Conservation (phyloP, 257 asterid genomes). For the Jacaranda copaia region DNA sequence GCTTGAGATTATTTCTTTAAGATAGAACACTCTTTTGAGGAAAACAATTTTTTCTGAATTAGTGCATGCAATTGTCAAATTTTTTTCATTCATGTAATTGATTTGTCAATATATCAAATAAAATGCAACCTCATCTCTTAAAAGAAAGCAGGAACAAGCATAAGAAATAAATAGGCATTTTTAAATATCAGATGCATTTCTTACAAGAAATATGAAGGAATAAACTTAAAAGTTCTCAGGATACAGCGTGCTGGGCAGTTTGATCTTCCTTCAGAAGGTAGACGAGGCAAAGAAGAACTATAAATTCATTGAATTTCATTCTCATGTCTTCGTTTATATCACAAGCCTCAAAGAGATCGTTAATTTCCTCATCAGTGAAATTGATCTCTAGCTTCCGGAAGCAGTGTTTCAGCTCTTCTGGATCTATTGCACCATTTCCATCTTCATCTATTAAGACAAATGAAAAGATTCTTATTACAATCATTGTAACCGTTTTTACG, state of each 20-base stretch:
- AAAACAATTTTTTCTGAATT: not conserved
- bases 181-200: not conserved
- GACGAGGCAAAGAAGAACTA: conserved; percentile 92
- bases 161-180: not conserved
- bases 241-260: conserved; percentile 39
- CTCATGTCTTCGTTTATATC: conserved; percentile 82
- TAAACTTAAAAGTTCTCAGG: conserved; percentile 2
- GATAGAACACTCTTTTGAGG: too few relatives aligned
- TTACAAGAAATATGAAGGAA: not conserved
- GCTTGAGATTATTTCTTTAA: too few relatives aligned
- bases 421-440: conserved; percentile 81
- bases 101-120: not conserved
- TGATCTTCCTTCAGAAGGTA: conserved; percentile 85
- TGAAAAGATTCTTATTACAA: not conserved
- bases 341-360: conserved; percentile 81
- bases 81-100: not conserved
- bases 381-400: conserved; percentile 67
- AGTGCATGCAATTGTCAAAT: conserved; percentile 5
- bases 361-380: conserved; percentile 77
- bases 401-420: conserved; percentile 77
- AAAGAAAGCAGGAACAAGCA: not conserved
- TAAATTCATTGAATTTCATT: conserved; percentile 81
- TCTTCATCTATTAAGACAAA: conserved; percentile 61
- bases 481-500: too few relatives aligned
- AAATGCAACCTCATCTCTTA: not conserved